Evolutionary conservation across 495 filamentous ascomycete species (phyloP).

Genomic region (Annulohypoxylon maeteangense): DNA sequence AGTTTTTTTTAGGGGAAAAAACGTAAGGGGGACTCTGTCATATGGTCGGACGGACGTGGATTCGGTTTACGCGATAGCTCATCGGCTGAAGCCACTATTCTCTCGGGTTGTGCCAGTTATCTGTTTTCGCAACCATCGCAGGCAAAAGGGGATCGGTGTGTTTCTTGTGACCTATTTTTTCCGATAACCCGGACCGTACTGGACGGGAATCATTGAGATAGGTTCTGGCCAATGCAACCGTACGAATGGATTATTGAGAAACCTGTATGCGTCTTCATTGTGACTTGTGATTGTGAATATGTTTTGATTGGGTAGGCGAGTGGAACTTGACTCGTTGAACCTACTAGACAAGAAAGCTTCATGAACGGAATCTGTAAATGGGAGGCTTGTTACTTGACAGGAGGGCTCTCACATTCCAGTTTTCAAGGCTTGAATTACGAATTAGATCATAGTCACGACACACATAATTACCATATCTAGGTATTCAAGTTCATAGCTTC

Average conservation of each 20-base stretch:
- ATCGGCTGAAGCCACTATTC: slow-evolving; percentile 17
- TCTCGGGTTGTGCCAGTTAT: slow-evolving; percentile 17
- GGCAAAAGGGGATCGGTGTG: slow-evolving; percentile 32
- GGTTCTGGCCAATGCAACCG: slow-evolving; percentile 42
- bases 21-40: slow-evolving; percentile 23
- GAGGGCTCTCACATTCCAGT: too few species aligned
- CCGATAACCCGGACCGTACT: slow-evolving; percentile 31
- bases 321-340: not conserved
- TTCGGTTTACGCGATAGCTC: slow-evolving; percentile 3
- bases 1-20: slow-evolving; percentile 31
- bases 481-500: too few species aligned
- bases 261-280: not conserved
- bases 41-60: slow-evolving; percentile 11
- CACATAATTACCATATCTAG: too few species aligned
- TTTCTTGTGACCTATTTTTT: slow-evolving; percentile 32
- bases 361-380: not conserved
- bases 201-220: slow-evolving; percentile 37
- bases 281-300: not conserved
- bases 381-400: too few species aligned
- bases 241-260: slow-evolving; percentile 18
- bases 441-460: too few species aligned
- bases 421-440: too few species aligned
- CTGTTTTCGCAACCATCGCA: slow-evolving; percentile 26
- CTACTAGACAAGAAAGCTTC: not conserved
- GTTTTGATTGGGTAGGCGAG: not conserved